Conservation (phyloP, 2,329 filamentous ascomycete genomes). For the Juglanconis oblonga region DNA sequence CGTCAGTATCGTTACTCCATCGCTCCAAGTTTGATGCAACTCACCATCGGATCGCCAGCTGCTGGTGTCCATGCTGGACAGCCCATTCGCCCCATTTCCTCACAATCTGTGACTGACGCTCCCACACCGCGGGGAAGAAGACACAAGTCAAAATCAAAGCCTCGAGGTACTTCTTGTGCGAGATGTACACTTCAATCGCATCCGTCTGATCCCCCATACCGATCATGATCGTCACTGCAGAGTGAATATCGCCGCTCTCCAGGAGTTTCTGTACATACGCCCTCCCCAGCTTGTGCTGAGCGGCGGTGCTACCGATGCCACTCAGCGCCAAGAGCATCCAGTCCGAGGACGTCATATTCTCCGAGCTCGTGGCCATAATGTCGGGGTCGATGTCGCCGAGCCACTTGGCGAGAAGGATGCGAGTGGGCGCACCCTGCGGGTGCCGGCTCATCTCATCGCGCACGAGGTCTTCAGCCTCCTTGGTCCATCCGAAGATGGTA, state of each 20-base stretch:
- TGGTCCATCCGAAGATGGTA: constrained; percentile 93
- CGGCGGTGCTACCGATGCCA: constrained; percentile 73
- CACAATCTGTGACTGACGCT: constrained; percentile 81
- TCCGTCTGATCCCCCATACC: constrained; percentile 91
- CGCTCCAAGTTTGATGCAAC: constrained; percentile 19
- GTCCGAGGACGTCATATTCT: constrained; percentile 88
- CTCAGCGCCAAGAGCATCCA: constrained; percentile 96
- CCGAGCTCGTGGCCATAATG: constrained; percentile 73
- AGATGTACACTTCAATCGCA: constrained; percentile 93
- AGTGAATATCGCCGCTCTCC: constrained; percentile 86
- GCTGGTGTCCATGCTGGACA: constrained; percentile 80
- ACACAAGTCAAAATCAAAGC: constrained; percentile 85
- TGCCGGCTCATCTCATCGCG: constrained; percentile 81
- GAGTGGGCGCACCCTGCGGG: constrained; percentile 67
- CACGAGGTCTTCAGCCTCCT: constrained; percentile 76
- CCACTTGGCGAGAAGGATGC: constrained; percentile 88
- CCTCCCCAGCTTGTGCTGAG: constrained; percentile 86
- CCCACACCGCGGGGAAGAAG: constrained; percentile 82
- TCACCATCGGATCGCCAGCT: constrained; percentile 81
- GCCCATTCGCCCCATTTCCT: constrained; percentile 95
- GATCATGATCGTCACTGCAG: constrained; percentile 87
- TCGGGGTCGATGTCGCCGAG: constrained; percentile 81
- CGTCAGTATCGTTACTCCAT: background rate
- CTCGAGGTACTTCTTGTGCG: constrained; percentile 88
- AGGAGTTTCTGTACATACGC: constrained; percentile 88